Evolutionary conservation across 257 asterid genomes (phyloP), one percentile per base, ranked within the genome.

Genomic region (Gentiana straminea): DNA sequence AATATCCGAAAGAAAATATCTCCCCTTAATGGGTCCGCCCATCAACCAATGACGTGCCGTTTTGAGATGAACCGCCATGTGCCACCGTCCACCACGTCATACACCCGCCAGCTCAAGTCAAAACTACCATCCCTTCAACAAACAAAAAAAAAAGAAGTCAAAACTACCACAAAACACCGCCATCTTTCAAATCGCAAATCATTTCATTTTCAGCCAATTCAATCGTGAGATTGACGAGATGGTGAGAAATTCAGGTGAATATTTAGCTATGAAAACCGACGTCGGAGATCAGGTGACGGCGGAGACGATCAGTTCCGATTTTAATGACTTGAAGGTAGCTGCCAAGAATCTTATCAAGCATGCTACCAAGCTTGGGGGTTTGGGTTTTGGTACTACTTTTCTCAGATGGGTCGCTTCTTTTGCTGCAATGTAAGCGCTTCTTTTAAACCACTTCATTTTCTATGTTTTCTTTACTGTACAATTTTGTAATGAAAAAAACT

Each of bases 341-440:
- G 90, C 93, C 54, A 66, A 57, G 64, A 81, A 75, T n/a, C 84
- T 89, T 48, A 55, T 89, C 45, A 54, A 58, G 54, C 92, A 84
- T 66, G 83, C 88, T 63, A 33, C 86, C 63, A 62, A 32, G 4
- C 62, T 86, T 56, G 83, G 89, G 1, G 85, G 79, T 64, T 49
- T 60, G 5, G 89, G 80, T n/a, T 71, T 83, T 45, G 95, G 93
- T 68, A 68, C 86, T 55, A 74, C 84, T 48, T 74, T 89, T 61
- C 84, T 89, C 78, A 68, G 65, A 84, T 89, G 97, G 97, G 70
- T 86, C 13, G 80, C 95, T 46, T 86, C 95, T 48, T 76, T 84
- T 41, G 78, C 95, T 35, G 97, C 97, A 65, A 86, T 89, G 97
- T 86, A 58, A 58, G 82, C 15, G 32, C 7, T 24, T 7, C 46